Evolutionary conservation across 805 yeast species (phyloP).

Genomic region (Starmerella bombicola): DNA sequence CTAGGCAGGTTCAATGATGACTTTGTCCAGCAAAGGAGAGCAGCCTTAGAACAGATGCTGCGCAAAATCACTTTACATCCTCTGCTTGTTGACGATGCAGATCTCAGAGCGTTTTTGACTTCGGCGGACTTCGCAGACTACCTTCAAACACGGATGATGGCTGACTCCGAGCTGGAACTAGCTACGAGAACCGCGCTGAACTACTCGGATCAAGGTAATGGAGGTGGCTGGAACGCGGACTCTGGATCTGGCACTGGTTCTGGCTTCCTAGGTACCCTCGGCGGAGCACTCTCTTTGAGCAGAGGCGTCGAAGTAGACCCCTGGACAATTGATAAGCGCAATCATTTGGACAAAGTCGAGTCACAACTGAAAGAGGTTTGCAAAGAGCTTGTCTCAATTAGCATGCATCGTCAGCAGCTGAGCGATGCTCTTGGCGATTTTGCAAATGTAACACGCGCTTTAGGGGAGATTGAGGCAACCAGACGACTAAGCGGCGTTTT

Average conservation of each 20-base stretch:
- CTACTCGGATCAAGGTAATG: neutral
- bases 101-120: constrained; percentile 64
- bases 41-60: constrained; percentile 79
- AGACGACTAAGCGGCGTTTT: constrained; percentile 52
- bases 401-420: constrained; percentile 64
- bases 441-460: constrained; percentile 40
- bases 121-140: constrained; percentile 57
- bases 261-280: constrained; percentile 17
- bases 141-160: constrained; percentile 36
- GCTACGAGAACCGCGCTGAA: constrained; percentile 4
- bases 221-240: neutral
- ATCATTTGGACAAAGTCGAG: constrained; percentile 60
- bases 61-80: constrained; percentile 49
- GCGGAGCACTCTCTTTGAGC: constrained; percentile 17
- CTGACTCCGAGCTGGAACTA: constrained; percentile 40
- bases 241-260: constrained; percentile 1
- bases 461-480: constrained; percentile 67
- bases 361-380: constrained; percentile 55
- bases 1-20: constrained; percentile 85
- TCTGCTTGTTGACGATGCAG: constrained; percentile 53
- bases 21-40: constrained; percentile 74
- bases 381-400: constrained; percentile 59
- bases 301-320: constrained; percentile 60
- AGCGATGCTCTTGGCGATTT: constrained; percentile 58
- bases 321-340: constrained; percentile 57